Base-by-base conservation (phyloP, 75 land plant species). In the Selaginella tamariscina region DNA sequence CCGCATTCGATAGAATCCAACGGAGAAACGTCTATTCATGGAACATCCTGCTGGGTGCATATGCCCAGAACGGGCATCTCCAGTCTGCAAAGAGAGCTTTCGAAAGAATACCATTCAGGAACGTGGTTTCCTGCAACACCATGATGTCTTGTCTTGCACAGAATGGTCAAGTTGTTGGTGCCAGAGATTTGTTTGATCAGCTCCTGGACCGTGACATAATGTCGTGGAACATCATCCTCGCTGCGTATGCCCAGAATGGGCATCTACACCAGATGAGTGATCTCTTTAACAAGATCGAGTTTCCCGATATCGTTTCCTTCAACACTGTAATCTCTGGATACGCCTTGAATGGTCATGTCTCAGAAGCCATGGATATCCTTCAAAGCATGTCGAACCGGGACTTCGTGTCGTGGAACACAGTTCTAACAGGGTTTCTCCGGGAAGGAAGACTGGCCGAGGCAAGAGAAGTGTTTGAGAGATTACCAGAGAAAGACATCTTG, bases 351-450 rank as follows among this genome's bases (percentile, higher is more conserved):
- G 49, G 49, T 15, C 49, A 39, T 15, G 49, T 15, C 49, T 39
- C 49, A n/a, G 49, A 39, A 5, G 49, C 49, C 5, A 39, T 39
- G 49, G 49, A 39, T 39, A 5, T 39, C 11, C 49, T 39, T 5
- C 49, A 5, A 5, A 15, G 49, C 49, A 39, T 39, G 49, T 5
- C 49, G 49, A 15, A 15, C 49, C n/a, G 49, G 15, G 49, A 39
- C 15, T 39, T 39, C 49, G 49, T 39, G 49, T 39, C 49, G 49
- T 39, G 49, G 49, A 39, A 39, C 49, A 39, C 49, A 39, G 49
- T 39, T 5, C 49, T 39, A 15, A 15, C 49, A 5, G 49, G 49
- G 49, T 39, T 39, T 5, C 5, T 15, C 49, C 5, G 15, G 15
- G 49, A 39, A 15, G 49, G 49, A 5, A 39, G 15, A 15, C 49